These are phyloP conservation scores for Cladosporium cucumerinum DNA, from an alignment of 2,329 filamentous ascomycete species.

Conservation along the genomic window DNA sequence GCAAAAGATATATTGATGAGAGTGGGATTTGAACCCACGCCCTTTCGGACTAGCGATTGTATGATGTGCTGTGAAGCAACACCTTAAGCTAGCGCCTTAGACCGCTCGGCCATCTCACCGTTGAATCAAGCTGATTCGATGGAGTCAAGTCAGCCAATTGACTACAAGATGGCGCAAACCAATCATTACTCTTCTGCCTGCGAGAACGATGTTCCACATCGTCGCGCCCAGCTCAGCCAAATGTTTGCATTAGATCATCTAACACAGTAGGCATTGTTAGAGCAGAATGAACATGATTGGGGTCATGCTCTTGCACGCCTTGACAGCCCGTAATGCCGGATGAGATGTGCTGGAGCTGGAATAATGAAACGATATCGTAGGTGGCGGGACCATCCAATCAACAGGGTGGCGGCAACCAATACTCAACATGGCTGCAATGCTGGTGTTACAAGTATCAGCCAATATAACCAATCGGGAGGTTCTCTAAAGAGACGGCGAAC, in stretches of 20 bases:
- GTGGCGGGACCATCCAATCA: not conserved
- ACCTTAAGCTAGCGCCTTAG: slow-evolving; percentile 17
- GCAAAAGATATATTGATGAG: slow-evolving; percentile 16
- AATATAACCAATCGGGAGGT: not conserved
- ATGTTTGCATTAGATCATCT: not conserved
- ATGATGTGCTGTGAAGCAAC: not conserved
- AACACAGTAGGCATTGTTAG: not conserved
- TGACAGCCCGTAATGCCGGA: not conserved
- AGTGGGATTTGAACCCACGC: slow-evolving; percentile 16
- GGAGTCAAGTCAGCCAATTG: not conserved
- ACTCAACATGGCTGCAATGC: not conserved
- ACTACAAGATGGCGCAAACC: not conserved
- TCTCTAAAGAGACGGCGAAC: not conserved
- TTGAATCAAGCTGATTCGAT: slow-evolving; percentile 2
- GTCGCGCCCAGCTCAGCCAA: not conserved
- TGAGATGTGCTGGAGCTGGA: not conserved
- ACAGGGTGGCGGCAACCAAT: not conserved
- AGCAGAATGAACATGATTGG: not conserved
- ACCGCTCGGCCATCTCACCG: slow-evolving; percentile 17
- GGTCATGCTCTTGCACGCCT: not conserved
- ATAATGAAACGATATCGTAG: not conserved
- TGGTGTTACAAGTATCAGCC: not conserved
- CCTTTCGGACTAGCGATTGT: slow-evolving; percentile 27
- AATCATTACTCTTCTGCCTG: not conserved
- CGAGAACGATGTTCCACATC: no score